phyloP scores from a whole-genome alignment of 352 stramenopile species.

The Halophytophthora batemanensis region DNA sequence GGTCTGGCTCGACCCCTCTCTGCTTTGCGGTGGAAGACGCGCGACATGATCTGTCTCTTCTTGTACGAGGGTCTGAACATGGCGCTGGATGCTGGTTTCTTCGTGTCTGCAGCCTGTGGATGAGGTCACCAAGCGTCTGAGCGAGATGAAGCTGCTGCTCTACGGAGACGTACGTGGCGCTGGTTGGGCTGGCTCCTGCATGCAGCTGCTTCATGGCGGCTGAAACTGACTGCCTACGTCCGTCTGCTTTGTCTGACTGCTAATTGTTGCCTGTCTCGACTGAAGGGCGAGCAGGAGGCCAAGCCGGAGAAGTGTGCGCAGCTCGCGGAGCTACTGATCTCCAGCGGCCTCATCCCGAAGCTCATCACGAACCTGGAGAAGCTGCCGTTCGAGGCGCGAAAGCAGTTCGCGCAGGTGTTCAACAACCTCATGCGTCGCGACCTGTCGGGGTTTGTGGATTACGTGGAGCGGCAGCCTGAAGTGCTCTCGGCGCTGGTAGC shows the following conservation, averaged over 20 bases:
- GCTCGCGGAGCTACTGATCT: constrained; percentile 70
- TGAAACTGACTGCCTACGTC: neutral
- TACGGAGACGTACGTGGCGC: constrained; percentile 58
- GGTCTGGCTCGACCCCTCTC: neutral
- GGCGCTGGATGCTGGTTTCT: too few relatives aligned
- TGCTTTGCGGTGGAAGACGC: neutral
- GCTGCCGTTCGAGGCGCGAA: constrained; percentile 85
- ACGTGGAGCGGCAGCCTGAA: constrained; percentile 66
- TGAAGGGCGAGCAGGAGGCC: constrained; percentile 67
- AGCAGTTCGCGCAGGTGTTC: constrained; percentile 86
- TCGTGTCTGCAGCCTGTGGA: constrained; percentile 44
- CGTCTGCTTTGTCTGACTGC: constrained; percentile 11
- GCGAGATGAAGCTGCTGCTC: constrained; percentile 81
- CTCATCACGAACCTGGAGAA: constrained; percentile 64
- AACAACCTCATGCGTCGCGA: constrained; percentile 90
- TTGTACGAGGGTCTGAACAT: constrained; percentile 1
- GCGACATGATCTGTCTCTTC: neutral
- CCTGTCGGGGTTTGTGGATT: constrained; percentile 75
- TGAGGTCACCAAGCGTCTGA: constrained; percentile 78
- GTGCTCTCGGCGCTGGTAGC: constrained; percentile 78
- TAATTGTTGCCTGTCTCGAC: constrained; percentile 23
- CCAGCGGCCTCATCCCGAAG: constrained; percentile 61
- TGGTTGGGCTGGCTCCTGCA: neutral
- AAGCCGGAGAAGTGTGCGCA: constrained; percentile 80
- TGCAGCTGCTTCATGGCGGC: neutral